Conservation (phyloP, 306 rosid genomes). For the Ormosia emarginata region DNA sequence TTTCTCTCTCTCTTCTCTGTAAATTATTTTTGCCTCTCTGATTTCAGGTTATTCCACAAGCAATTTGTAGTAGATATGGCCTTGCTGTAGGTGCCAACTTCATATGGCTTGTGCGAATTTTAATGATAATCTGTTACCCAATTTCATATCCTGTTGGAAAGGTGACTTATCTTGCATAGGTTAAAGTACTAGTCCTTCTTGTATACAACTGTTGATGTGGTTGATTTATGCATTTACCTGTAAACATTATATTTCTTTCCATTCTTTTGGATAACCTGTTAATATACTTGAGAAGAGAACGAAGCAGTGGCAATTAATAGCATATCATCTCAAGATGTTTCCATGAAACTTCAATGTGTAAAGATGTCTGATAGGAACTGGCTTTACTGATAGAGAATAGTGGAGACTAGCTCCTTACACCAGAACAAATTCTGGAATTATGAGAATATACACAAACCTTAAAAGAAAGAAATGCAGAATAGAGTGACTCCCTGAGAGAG, state of each 20-base stretch:
- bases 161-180: conserved; percentile 40
- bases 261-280: not conserved
- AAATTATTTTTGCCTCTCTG: not conserved
- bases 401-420: too few species aligned
- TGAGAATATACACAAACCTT: too few species aligned
- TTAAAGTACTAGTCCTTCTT: not conserved
- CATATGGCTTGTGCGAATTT: conserved; percentile 67
- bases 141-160: conserved; percentile 90
- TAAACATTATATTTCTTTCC: not conserved
- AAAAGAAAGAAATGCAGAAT: too few species aligned
- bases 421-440: too few species aligned
- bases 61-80: conserved; percentile 91
- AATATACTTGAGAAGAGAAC: not conserved
- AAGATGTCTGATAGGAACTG: not conserved
- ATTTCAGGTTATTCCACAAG: conserved; percentile 91
- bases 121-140: conserved; percentile 91
- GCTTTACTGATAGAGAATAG: too few species aligned
- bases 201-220: not conserved
- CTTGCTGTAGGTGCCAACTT: conserved; percentile 94
- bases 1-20: not conserved
- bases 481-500: too few species aligned
- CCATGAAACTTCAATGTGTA: not conserved
- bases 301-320: not conserved
- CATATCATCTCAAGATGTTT: conserved; percentile 1
- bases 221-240: conserved; percentile 6